Percentiles rank a stretch among this genome's conserved stretches.
phyloP scores from a whole-genome alignment of 1,284 basidiomycete genomes.

The Cronartium ribicola region DNA sequence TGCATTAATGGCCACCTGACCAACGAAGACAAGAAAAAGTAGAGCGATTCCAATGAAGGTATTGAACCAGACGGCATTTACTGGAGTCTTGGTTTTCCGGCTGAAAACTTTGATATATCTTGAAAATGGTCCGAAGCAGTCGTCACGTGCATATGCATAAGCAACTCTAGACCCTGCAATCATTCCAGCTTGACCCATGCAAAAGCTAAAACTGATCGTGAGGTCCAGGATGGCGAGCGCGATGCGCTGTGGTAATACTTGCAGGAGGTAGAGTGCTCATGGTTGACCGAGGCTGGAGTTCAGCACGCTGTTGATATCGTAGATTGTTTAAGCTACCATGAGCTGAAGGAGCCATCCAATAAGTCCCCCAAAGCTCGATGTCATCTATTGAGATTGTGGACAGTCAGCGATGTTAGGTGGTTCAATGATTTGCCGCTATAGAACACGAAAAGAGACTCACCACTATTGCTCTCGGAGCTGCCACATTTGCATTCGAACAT shows the following conservation, averaged over 20 bases:
- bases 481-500: conserved; percentile 62
- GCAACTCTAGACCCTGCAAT: conserved; percentile 69
- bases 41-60: conserved; percentile 60
- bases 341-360: conserved; percentile 65
- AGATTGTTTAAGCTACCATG: conserved; percentile 63
- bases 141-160: conserved; percentile 68
- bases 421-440: neutral
- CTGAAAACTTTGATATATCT: conserved; percentile 64
- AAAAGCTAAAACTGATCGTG: conserved; percentile 61
- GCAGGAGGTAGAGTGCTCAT: conserved; percentile 67
- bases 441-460: conserved; percentile 63
- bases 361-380: conserved; percentile 49
- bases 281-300: conserved; percentile 59
- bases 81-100: conserved; percentile 61
- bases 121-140: conserved; percentile 64
- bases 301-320: conserved; percentile 60
- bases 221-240: conserved; percentile 68
- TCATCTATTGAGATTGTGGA: neutral
- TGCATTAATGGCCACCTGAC: conserved; percentile 64
- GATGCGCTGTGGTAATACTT: conserved; percentile 63
- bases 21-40: conserved; percentile 64
- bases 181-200: conserved; percentile 68
- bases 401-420: conserved; percentile 43
- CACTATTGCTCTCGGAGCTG: conserved; percentile 72
- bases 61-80: conserved; percentile 70